Evolutionary conservation across 495 filamentous ascomycete genomes (phyloP), one percentile per base, ranked within the genome.

Genomic region (Chaetomium fimeti): DNA sequence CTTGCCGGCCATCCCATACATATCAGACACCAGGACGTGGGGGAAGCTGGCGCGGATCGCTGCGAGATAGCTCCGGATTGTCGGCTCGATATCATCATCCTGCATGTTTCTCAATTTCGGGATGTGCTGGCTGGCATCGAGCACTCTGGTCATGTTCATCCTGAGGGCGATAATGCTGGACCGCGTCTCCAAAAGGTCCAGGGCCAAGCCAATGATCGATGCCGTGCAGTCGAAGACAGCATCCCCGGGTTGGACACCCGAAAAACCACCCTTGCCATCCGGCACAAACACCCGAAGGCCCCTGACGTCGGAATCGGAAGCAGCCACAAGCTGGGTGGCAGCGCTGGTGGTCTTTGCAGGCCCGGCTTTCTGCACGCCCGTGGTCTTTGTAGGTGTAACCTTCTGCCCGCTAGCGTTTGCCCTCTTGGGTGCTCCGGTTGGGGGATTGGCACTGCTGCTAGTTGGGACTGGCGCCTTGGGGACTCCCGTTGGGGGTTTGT

Each of bases 1-100:
- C 25, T 43, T 62, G 3, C 7, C 36, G 13, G 32, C 51, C 40
- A 62, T 62, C 36, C 52, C 51, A 24, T n/a, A 32, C 12, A 32
- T n/a, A n/a, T 62, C 32, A 20, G 60, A 45, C 2, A 62, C 51
- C 11, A 62, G 11, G 25, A 62, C 25, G 42, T 62, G 36, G 1
- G 51, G 60, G 11, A 62, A 62, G 49, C 49, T 55, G n/a, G 20
- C 2, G 38, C 60, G 60, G 36, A 62, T 56, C 13, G 6, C 1
- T 3, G 7, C 1, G 6, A 62, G 60, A 48, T 55, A 63, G 6
- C 45, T 16, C 15, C 5, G 25, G 11, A 63, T 28, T 12, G 16
- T 57, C 12, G 36, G 15, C 0, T 63, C 52, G 6, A 56, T 29
- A 6, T 36, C 52, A 5, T 38, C 9, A 0, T 56, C 38, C 24